Evolutionary conservation across 208 protist species (phyloP).

Genomic region (Trypanosoma platydactyli): DNA sequence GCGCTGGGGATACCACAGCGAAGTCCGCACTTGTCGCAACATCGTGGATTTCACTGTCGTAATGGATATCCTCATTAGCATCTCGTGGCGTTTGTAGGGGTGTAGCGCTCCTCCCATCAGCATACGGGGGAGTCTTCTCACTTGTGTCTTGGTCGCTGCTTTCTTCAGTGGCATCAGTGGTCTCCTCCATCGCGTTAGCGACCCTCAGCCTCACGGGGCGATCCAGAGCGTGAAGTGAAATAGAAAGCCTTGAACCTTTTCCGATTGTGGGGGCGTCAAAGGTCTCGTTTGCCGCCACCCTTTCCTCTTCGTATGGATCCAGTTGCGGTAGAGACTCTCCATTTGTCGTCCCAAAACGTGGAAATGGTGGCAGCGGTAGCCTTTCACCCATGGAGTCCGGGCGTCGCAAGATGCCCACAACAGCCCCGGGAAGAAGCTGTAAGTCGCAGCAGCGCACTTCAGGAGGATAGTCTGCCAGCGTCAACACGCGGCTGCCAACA

Average conservation of each 20-base stretch:
- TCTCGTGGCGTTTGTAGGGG: neutral
- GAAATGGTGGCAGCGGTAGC: neutral
- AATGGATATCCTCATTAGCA: neutral
- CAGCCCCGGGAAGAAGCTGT: constrained; percentile 37
- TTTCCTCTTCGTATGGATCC: neutral
- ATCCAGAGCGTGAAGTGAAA: constrained; percentile 1
- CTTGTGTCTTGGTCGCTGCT: neutral
- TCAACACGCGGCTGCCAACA: constrained; percentile 4
- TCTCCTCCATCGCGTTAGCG: neutral
- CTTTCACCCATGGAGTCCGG: neutral
- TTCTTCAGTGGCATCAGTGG: neutral
- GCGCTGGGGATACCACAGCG: neutral
- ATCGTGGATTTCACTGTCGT: neutral
- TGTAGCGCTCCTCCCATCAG: neutral
- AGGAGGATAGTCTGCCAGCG: constrained; percentile 3
- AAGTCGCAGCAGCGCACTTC: constrained; percentile 32
- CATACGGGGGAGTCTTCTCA: neutral
- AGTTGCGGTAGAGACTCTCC: neutral
- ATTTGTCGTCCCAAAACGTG: neutral
- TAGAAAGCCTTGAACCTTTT: constrained; percentile 5
- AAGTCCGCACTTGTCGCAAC: neutral
- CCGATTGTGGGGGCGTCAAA: constrained; percentile 15
- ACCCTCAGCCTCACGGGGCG: neutral
- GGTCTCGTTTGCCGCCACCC: neutral
- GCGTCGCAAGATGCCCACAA: constrained; percentile 24